Evolutionary conservation across 805 yeast species (phyloP).

Genomic region (Candida adriatica): DNA sequence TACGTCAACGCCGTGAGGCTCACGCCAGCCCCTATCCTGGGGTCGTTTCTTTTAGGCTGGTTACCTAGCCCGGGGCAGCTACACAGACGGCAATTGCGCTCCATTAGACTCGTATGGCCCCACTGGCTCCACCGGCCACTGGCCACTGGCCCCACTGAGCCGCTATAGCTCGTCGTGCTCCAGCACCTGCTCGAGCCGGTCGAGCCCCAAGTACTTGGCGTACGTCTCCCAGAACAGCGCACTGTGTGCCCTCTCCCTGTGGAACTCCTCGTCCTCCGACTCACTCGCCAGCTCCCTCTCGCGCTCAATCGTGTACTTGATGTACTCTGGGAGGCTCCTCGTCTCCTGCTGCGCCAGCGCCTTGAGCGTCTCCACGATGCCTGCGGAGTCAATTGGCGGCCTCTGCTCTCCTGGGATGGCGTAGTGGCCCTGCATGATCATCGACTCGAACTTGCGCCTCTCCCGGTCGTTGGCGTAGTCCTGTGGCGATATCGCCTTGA

Average conservation of each 20-base stretch:
- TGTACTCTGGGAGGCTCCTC: not conserved
- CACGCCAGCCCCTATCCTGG: no score
- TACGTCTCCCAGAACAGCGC: slow-evolving; percentile 9
- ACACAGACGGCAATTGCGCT: no score
- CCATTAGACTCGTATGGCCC: not conserved
- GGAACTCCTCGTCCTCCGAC: slow-evolving; percentile 3
- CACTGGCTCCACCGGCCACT: not conserved
- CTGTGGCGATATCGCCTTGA: slow-evolving; percentile 3
- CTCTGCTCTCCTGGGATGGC: slow-evolving; percentile 2
- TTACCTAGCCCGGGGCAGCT: no score
- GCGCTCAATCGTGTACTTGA: not conserved
- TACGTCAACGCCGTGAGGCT: no score
- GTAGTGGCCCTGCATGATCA: slow-evolving; percentile 7
- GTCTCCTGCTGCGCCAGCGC: slow-evolving; percentile 1
- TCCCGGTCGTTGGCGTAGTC: slow-evolving; percentile 3
- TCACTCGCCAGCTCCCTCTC: slow-evolving; percentile 6
- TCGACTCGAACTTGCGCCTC: slow-evolving; percentile 5
- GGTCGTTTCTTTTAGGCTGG: no score
- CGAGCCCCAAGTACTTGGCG: slow-evolving; percentile 4
- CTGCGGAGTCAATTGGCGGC: slow-evolving; percentile 3
- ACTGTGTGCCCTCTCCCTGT: slow-evolving; percentile 4
- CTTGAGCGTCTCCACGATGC: slow-evolving; percentile 3
- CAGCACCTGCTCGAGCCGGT: slow-evolving; percentile 6
- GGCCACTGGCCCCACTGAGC: no score
- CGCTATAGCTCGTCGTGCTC: slow-evolving; percentile 8